Percentiles rank a stretch among this genome's conserved stretches.
Evolutionary conservation across 2,329 filamentous ascomycete genomes (phyloP).

Genomic region (Fusarium hainanense): DNA sequence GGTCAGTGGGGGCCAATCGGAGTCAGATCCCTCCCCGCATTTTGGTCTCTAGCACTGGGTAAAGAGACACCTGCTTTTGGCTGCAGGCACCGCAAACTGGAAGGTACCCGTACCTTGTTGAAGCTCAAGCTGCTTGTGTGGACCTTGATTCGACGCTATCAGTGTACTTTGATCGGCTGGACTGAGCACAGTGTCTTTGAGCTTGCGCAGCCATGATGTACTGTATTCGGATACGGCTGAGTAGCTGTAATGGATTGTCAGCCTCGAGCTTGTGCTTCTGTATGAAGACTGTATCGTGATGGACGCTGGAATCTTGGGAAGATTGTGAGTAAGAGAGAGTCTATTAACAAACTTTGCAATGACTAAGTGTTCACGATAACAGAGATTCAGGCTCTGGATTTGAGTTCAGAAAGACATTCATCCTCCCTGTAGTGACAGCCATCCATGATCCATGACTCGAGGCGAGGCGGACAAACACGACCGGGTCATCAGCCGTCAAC

Average conservation of each 20-base stretch:
- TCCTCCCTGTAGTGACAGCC: constrained; percentile 28
- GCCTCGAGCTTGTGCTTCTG: not conserved
- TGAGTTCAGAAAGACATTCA: not conserved
- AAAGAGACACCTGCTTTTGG: constrained; percentile 32
- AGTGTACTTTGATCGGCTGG: constrained; percentile 27
- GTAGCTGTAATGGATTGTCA: constrained; percentile 24
- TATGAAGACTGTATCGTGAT: not conserved
- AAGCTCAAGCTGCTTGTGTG: constrained; percentile 33
- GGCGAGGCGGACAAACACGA: constrained; percentile 35
- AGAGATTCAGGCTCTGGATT: not conserved
- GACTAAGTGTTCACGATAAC: not conserved
- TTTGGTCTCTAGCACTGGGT: constrained; percentile 38
- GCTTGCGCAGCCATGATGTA: constrained; percentile 35
- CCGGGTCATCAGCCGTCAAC: constrained; percentile 22
- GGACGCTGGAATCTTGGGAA: not conserved
- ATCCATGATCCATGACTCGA: constrained; percentile 34
- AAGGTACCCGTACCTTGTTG: constrained; percentile 40
- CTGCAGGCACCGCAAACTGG: constrained; percentile 25
- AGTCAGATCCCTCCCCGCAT: constrained; percentile 45
- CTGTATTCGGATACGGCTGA: constrained; percentile 21
- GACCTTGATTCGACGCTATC: constrained; percentile 19
- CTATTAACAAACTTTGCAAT: not conserved
- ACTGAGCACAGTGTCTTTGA: constrained; percentile 20
- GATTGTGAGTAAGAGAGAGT: not conserved
- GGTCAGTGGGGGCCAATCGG: constrained; percentile 44